Percentiles rank a stretch among this genome's conserved stretches.
Conservation (phyloP, 108 stramenopile species). For the Skeletonema potamos region DNA sequence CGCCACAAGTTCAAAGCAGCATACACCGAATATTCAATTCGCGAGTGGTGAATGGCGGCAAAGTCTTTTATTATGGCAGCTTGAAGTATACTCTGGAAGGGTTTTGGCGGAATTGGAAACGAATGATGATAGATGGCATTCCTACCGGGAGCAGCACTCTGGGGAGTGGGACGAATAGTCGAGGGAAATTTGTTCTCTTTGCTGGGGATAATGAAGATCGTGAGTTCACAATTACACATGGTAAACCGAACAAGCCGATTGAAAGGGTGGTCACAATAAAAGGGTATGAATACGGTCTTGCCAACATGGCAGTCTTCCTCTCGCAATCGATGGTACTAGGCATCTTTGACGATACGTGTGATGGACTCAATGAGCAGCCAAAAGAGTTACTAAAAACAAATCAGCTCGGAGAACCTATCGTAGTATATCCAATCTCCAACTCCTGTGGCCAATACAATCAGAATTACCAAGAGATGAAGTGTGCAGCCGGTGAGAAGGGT, state of each 20-base stretch:
- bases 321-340: conserved; percentile 51
- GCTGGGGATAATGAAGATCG: conserved; percentile 17
- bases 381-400: not conserved
- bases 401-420: not conserved
- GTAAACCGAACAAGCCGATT: not conserved
- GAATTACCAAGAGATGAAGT: conserved; percentile 22
- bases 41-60: conserved; percentile 13
- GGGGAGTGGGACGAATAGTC: not conserved
- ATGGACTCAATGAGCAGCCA: conserved; percentile 14
- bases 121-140: conserved; percentile 11
- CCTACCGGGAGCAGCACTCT: not conserved
- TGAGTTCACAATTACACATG: not conserved
- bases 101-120: conserved; percentile 38
- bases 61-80: conserved; percentile 8
- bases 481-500: conserved; percentile 16
- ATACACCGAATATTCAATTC: conserved; percentile 26
- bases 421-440: conserved; percentile 22
- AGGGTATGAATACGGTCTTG: conserved; percentile 43
- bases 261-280: not conserved
- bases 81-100: conserved; percentile 27
- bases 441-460: conserved; percentile 33
- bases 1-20: conserved; percentile 3
- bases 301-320: conserved; percentile 47
- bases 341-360: conserved; percentile 45
- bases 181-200: conserved; percentile 7